Percentiles rank a stretch among this genome's conserved stretches.
Evolutionary conservation across 2,329 filamentous ascomycete genomes (phyloP).

Genomic region (Aphanocladium album): DNA sequence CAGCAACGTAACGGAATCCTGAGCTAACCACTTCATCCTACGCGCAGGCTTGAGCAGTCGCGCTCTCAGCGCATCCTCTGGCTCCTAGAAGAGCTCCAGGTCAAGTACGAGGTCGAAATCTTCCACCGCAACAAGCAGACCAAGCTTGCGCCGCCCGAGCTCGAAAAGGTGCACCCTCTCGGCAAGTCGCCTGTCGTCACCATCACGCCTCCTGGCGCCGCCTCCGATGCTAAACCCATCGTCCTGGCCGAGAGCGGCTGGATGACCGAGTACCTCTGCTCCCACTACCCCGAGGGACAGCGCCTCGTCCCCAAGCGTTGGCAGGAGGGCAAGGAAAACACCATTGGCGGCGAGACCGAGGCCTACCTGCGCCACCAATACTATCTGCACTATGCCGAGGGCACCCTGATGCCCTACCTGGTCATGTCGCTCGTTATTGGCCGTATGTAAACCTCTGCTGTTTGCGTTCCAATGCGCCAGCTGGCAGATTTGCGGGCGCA

Average conservation of each 20-base stretch:
- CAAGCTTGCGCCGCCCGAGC: conserved; percentile 66
- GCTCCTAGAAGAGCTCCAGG: conserved; percentile 76
- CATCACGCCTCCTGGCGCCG: conserved; percentile 43
- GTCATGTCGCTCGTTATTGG: conserved; percentile 58
- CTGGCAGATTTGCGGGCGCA: neutral
- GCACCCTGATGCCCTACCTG: conserved; percentile 70
- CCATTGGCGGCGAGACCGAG: conserved; percentile 56
- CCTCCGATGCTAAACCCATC: conserved; percentile 34
- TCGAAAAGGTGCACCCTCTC: conserved; percentile 74
- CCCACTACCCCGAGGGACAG: conserved; percentile 48
- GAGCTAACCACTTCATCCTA: neutral
- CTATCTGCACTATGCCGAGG: conserved; percentile 80
- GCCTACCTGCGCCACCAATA: conserved; percentile 58
- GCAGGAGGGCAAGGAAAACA: conserved; percentile 53
- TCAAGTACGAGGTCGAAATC: conserved; percentile 74
- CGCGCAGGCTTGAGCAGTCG: conserved; percentile 74
- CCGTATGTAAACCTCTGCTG: conserved; percentile 32
- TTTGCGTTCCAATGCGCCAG: neutral
- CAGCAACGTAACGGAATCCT: neutral
- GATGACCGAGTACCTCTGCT: conserved; percentile 77
- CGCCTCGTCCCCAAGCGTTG: conserved; percentile 49
- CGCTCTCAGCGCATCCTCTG: conserved; percentile 79
- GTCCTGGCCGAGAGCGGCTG: conserved; percentile 77
- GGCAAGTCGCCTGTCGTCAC: conserved; percentile 81
- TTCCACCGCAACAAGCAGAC: conserved; percentile 64